Evolutionary conservation across 169 alveolate species (phyloP), one percentile per base, ranked within the genome.

Genomic region (Plasmodium coatneyi): DNA sequence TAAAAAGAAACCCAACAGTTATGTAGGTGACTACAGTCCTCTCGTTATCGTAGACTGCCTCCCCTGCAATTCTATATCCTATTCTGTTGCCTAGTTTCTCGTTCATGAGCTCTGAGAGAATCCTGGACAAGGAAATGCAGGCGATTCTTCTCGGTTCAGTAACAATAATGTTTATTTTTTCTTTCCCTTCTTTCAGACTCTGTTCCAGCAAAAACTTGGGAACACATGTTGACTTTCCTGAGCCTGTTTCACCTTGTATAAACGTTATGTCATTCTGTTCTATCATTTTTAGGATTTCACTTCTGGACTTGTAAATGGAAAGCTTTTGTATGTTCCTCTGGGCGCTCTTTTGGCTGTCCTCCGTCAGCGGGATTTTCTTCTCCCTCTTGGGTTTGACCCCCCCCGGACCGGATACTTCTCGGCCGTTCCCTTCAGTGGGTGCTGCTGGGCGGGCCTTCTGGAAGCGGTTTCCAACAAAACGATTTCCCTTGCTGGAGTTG

Each of bases 181-280:
- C 36, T 71, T 91, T 83, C 3, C 54, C 54, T 71, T 70, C 71
- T 83, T 43, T 28, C n/a, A 83, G 30, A 43, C 14, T 71, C 19
- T 83, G 43, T 71, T 83, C 96, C 19, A 81, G 56, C 34, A 94
- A 46, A 78, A 94, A 94, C 41, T 80, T 91, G 5, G 96, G 96
- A 0, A 94, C 87, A 14, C 92, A 84, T 2, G 96, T 94, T 6
- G 96, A 91, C 91, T 98, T 98, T 0, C 99, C 99, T 52, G 98
- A 96, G 0, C 99, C 99, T 0, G 99, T 98, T 86, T 97, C 99
- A n/a, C 99, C 99, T 82, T 98, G 97, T 6, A 98, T 96, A 43
- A 98, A 95, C 0, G 98, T 96, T 19, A 98, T 96, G 56, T 97
- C 95, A 66, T 97, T 96, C 71, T 97, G 96, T 25, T 96, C 96